Percentiles rank a stretch among this genome's conserved stretches.
phyloP scores from a whole-genome alignment of 2,329 filamentous ascomycete genomes.

The Aspergillus sp. region DNA sequence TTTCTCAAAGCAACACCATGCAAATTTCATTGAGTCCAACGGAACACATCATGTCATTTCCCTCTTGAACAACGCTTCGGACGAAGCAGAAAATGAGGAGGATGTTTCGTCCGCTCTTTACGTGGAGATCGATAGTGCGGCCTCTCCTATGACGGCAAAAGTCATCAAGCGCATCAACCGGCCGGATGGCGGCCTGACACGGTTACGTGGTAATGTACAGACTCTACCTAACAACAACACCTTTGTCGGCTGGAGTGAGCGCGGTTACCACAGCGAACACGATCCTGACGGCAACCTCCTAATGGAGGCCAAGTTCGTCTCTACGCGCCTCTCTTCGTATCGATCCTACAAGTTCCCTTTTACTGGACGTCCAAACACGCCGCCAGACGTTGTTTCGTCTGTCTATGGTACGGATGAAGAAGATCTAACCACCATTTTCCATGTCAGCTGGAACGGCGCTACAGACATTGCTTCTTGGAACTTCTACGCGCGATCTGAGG shows the following conservation, averaged over 20 bases:
- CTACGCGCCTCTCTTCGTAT: slow-evolving; percentile 38
- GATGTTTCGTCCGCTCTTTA: slow-evolving; percentile 30
- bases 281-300: slow-evolving; percentile 33
- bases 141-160: slow-evolving; percentile 29
- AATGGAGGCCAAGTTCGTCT: slow-evolving; percentile 38
- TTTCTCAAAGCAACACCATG: slow-evolving; percentile 41
- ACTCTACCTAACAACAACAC: slow-evolving; percentile 37
- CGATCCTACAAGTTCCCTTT: slow-evolving; percentile 42
- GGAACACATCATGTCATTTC: slow-evolving; percentile 31
- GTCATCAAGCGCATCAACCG: slow-evolving; percentile 31
- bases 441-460: slow-evolving; percentile 50
- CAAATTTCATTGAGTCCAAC: slow-evolving; percentile 32
- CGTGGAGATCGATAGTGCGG: slow-evolving; percentile 30
- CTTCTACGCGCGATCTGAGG: slow-evolving; percentile 26
- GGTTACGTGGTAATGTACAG: slow-evolving; percentile 38
- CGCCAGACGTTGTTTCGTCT: slow-evolving; percentile 34
- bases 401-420: slow-evolving; percentile 29
- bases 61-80: slow-evolving; percentile 36
- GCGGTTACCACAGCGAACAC: slow-evolving; percentile 38
- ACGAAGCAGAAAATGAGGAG: slow-evolving; percentile 30
- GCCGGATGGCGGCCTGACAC: slow-evolving; percentile 35
- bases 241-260: slow-evolving; percentile 39
- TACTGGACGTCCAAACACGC: slow-evolving; percentile 30
- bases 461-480: slow-evolving; percentile 47
- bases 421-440: slow-evolving; percentile 26